Conservation (phyloP, 139 green algal genomes). For the Gonium pectorale region DNA sequence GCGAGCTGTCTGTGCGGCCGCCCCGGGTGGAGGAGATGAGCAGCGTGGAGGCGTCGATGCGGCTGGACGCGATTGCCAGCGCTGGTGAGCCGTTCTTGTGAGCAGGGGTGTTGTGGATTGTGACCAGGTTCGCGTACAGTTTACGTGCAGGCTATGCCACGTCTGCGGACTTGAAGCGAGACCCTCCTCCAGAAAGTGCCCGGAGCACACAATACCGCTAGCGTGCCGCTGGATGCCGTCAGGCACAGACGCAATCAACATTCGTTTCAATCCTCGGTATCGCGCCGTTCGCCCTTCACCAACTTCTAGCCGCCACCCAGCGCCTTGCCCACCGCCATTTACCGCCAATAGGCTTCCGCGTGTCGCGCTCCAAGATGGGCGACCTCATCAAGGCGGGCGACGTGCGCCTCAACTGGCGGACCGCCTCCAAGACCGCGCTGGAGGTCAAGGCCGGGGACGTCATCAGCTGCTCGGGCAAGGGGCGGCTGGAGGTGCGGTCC, state of each 20-base stretch:
- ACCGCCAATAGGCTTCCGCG: conserved; percentile 85
- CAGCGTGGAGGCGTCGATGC: conserved; percentile 79
- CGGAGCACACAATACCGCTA: no score
- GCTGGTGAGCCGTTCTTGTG: conserved; percentile 68
- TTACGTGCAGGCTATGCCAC: no score
- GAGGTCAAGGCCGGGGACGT: conserved; percentile 79
- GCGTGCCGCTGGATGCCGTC: no score
- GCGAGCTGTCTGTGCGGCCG: conserved; percentile 62
- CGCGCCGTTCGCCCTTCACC: no score
- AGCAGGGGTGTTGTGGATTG: no score
- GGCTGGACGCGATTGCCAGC: conserved; percentile 83
- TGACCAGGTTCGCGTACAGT: no score
- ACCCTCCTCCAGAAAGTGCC: no score
- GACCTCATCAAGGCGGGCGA: conserved; percentile 81
- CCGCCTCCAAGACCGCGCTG: conserved; percentile 62
- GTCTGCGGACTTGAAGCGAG: no score
- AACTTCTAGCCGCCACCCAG: no score
- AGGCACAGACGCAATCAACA: no score
- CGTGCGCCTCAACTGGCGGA: conserved; percentile 82
- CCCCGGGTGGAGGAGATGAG: conserved; percentile 64
- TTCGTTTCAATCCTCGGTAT: no score
- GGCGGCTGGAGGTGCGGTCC: conserved; percentile 74
- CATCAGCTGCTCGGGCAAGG: conserved; percentile 79
- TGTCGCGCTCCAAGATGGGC: conserved; percentile 79
- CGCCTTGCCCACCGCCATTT: no score